phyloP scores from a whole-genome alignment of 1,284 basidiomycete species.

The Omphalotus olearius region DNA sequence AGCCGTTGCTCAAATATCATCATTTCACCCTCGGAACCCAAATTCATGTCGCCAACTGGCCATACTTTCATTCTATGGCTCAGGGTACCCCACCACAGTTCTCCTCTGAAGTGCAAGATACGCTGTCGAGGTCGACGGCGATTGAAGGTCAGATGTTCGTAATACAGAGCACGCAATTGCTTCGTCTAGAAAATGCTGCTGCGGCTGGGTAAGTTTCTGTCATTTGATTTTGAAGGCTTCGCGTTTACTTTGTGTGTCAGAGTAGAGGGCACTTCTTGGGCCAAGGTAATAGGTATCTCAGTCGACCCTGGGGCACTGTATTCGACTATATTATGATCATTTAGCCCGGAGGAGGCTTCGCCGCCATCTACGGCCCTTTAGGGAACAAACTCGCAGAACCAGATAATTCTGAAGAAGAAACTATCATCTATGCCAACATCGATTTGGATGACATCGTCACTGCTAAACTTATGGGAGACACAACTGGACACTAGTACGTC shows the following conservation, averaged over 20 bases:
- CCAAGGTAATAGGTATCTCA: slow-evolving; percentile 4
- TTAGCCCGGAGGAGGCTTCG: slow-evolving; percentile 19
- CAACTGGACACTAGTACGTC: slow-evolving; percentile 20
- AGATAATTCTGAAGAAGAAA: slow-evolving; percentile 14
- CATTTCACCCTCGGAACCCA: slow-evolving; percentile 17
- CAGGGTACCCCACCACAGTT: slow-evolving; percentile 13
- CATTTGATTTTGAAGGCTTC: no score
- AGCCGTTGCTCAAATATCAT: slow-evolving; percentile 18
- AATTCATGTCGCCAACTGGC: slow-evolving; percentile 20
- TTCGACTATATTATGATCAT: no score
- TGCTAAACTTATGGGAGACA: slow-evolving; percentile 17
- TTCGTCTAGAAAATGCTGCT: slow-evolving; percentile 13
- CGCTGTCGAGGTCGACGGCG: slow-evolving; percentile 14
- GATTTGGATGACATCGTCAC: slow-evolving; percentile 13
- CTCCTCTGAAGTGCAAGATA: slow-evolving; percentile 16
- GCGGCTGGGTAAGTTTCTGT: slow-evolving; percentile 16
- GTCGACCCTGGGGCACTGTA: not conserved
- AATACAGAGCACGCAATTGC: slow-evolving; percentile 16
- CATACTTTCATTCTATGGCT: slow-evolving; percentile 10
- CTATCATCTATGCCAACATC: slow-evolving; percentile 19
- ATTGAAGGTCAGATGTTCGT: slow-evolving; percentile 20
- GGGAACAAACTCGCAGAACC: slow-evolving; percentile 14
- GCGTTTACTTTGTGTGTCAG: slow-evolving; percentile 4
- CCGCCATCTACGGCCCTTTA: slow-evolving; percentile 18
- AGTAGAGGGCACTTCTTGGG: slow-evolving; percentile 13